phyloP scores from a whole-genome alignment of 1,139 yeast genomes.

The Suhomyces panamericanus region DNA sequence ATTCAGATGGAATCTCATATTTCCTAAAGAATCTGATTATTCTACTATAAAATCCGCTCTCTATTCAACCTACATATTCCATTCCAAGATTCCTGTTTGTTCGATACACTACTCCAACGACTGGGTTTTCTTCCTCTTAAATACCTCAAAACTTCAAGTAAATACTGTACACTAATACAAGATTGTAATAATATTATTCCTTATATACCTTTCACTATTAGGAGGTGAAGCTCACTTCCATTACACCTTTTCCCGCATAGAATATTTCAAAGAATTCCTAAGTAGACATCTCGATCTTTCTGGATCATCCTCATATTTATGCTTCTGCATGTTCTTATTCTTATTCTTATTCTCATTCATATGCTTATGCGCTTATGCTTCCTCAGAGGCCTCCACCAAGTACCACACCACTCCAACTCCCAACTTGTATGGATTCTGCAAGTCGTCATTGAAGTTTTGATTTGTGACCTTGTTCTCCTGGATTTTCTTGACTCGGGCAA shows the following conservation, averaged over 20 bases:
- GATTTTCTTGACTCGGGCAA: conserved; percentile 58
- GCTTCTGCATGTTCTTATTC: neutral
- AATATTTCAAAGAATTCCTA: no score
- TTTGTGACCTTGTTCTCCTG: conserved; percentile 47
- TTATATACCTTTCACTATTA: neutral
- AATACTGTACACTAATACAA: conserved; percentile 2
- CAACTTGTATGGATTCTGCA: conserved; percentile 50
- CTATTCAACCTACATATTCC: no score
- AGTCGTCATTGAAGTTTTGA: conserved; percentile 29
- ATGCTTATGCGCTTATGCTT: conserved; percentile 7
- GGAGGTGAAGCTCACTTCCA: no score
- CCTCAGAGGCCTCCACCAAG: conserved; percentile 48
- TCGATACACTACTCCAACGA: no score
- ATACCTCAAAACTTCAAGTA: neutral
- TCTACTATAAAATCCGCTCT: no score
- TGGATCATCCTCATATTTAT: no score
- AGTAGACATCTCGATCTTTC: no score
- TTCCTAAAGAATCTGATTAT: no score
- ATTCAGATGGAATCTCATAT: no score
- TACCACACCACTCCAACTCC: conserved; percentile 53
- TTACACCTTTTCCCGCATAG: neutral
- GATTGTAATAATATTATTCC: neutral
- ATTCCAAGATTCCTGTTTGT: no score
- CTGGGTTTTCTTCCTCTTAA: no score
- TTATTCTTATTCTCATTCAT: neutral